Evolutionary conservation across 2,329 filamentous ascomycete genomes (phyloP).

Genomic region (Penicillium rolfsii): DNA sequence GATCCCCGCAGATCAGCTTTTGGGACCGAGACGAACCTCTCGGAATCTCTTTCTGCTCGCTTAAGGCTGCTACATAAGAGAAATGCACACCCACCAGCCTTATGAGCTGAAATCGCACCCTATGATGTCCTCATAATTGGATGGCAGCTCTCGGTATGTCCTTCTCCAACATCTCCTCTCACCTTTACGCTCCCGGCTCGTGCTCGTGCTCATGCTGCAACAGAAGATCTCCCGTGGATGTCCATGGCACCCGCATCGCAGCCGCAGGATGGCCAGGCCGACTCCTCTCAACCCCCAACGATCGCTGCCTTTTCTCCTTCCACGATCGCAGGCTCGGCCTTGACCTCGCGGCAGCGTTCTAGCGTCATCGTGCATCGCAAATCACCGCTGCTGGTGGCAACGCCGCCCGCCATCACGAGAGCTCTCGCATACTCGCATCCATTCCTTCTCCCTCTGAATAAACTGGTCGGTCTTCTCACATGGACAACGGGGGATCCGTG

Average conservation of each 20-base stretch:
- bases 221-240: slow-evolving; percentile 57
- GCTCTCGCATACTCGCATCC: slow-evolving; percentile 95
- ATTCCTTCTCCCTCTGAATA: slow-evolving; percentile 87
- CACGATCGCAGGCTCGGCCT: slow-evolving; percentile 69
- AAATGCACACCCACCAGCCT: slow-evolving; percentile 36
- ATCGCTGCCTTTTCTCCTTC: slow-evolving; percentile 88
- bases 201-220: slow-evolving; percentile 7
- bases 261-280: slow-evolving; percentile 42
- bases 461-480: slow-evolving; percentile 79
- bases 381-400: slow-evolving; percentile 87
- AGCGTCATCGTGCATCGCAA: slow-evolving; percentile 97
- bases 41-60: slow-evolving; percentile 5
- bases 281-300: slow-evolving; percentile 65
- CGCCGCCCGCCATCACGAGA: slow-evolving; percentile 90
- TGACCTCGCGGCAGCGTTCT: slow-evolving; percentile 75
- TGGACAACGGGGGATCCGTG: slow-evolving; percentile 94
- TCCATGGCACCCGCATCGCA: slow-evolving; percentile 55
- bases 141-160: slow-evolving; percentile 56
- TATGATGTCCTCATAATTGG: slow-evolving; percentile 46
- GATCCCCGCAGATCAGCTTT: slow-evolving; percentile 30
- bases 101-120: slow-evolving; percentile 29
- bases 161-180: background rate
- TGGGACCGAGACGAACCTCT: slow-evolving; percentile 26
- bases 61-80: slow-evolving; percentile 14
- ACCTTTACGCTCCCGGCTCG: background rate